These are phyloP conservation scores for Bolboschoenoplectus hybrid DNA, from an alignment of 202 grass and related monocot species.

Conservation along the genomic window DNA sequence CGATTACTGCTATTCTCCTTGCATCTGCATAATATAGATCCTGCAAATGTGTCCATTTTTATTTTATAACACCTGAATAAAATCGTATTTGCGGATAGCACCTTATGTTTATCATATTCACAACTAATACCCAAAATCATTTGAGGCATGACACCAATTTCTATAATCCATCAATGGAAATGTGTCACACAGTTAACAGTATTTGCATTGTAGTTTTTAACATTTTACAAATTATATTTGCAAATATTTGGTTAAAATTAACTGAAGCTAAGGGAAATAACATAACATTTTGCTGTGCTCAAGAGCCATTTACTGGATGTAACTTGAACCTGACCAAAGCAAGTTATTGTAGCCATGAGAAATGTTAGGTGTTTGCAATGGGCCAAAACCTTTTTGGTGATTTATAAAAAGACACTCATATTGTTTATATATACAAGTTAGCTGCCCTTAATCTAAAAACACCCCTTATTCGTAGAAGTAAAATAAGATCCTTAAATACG, in stretches of 20 bases:
- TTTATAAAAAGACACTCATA: background rate
- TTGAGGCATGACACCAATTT: background rate
- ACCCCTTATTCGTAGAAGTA: background rate
- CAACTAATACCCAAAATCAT: conserved; percentile 6
- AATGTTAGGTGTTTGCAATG: background rate
- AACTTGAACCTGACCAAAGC: background rate
- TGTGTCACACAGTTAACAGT: background rate
- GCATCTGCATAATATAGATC: conserved; percentile 66
- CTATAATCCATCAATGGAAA: background rate
- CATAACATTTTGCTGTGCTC: background rate
- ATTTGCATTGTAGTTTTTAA: background rate
- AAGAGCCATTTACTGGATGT: background rate
- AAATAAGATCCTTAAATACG: background rate
- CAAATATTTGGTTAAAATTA: background rate
- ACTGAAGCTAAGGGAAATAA: background rate
- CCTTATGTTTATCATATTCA: background rate
- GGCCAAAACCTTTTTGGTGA: background rate
- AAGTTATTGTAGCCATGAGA: conserved; percentile 1
- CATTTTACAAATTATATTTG: background rate
- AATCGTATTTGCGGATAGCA: background rate
- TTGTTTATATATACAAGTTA: background rate
- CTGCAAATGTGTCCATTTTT: conserved; percentile 14
- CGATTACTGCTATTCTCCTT: conserved; percentile 63
- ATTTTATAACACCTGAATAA: background rate
- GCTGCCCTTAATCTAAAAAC: background rate